These are phyloP conservation scores for Endogone sp. DNA, from an alignment of 192 early-diverging fungal species.

Conservation along the genomic window DNA sequence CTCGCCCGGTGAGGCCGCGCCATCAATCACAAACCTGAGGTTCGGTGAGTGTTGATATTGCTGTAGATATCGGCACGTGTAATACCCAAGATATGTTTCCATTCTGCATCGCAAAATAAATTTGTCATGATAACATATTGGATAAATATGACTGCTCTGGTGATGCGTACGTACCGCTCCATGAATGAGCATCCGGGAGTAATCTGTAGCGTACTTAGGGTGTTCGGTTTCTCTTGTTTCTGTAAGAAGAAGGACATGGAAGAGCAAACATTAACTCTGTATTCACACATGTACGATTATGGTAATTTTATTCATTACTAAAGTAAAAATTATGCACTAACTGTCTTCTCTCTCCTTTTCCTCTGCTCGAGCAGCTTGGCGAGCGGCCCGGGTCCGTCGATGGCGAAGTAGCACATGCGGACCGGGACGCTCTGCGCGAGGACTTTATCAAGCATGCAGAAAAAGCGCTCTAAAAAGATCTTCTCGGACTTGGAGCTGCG, in stretches of 20 bases:
- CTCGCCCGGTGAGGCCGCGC: constrained; percentile 31
- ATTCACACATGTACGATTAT: too few species aligned
- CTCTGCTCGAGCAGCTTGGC: constrained; percentile 30
- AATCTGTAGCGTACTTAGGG: constrained; percentile 26
- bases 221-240: constrained; percentile 8
- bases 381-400: constrained; percentile 30
- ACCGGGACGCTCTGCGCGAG: constrained; percentile 21
- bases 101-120: neutral
- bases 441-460: constrained; percentile 19
- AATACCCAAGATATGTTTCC: constrained; percentile 31
- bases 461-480: constrained; percentile 27
- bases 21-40: constrained; percentile 35
- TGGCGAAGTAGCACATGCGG: constrained; percentile 29
- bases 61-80: constrained; percentile 27
- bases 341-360: constrained; percentile 13
- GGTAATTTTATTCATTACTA: neutral
- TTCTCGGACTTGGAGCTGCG: constrained; percentile 24
- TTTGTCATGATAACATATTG: too few species aligned
- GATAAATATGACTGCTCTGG: too few species aligned
- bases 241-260: neutral
- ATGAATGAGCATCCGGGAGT: constrained; percentile 35
- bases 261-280: neutral
- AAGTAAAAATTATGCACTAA: neutral
- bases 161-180: constrained; percentile 10
- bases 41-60: constrained; percentile 24